Base-by-base conservation (phyloP, 1,139 yeast genomes). In the Hyphopichia fennica region DNA sequence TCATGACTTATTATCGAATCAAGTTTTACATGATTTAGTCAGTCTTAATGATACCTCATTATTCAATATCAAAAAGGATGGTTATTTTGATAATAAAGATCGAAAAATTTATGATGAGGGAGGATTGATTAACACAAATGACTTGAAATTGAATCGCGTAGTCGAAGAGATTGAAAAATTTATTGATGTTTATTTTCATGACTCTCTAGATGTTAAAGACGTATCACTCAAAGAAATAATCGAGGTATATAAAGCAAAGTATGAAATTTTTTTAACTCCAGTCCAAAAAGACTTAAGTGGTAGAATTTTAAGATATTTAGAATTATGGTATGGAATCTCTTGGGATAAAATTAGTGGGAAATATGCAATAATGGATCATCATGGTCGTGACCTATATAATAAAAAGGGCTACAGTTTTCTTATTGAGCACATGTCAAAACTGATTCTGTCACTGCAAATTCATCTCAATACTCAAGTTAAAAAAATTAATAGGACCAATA, bases 251-350 rank as follows among this genome's bases (percentile, higher is more conserved):
- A 51, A 83, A n/a, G 58, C 57, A 31, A 63, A 63, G 38, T 78
- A 75, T 46, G 68, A 73, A 19, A 61, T 67, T 22, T 57, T 82
- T 25, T 58, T 87, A 32, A 73, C 83, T 0, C 61, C 62, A 14
- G 73, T 67, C 3, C 93, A 87, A 56, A 69, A 69, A 25, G 56
- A 58, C 31, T 69, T 72, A 46, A 73, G 82, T 16, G 74, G 79
- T 2, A 79, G 80, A 46, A 57, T 75, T 46, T 62, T 78, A 30
- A 65, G 95, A 49, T 72, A 72, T 45, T 57, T 79, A 43, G 96
- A 89, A 57, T 65, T 84, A 30, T 88, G 95, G 93, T 87, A 81
- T 57, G 96, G 95, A 0, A 67, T 84, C 22, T 72, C 84, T 20
- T 81, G 89, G 81, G 78, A 77, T 33, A 57, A 63, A 28, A 72